phyloP scores from a whole-genome alignment of 2,329 filamentous ascomycete genomes.

The Trichoderma asperellum region DNA sequence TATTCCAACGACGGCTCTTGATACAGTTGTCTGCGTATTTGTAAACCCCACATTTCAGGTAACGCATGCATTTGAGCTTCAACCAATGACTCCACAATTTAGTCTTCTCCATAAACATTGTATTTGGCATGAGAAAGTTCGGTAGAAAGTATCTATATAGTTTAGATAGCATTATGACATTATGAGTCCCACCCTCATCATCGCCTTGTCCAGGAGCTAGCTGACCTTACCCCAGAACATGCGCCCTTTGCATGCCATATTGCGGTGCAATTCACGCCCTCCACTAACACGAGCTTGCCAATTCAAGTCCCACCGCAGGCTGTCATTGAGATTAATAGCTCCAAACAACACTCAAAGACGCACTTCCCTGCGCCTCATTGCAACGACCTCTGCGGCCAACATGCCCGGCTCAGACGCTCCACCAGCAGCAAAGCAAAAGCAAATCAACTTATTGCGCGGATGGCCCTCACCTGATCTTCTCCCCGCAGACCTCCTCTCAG shows the following conservation, averaged over 20 bases:
- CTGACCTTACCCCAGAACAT: background rate
- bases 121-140: background rate
- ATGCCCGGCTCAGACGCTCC: conserved; percentile 26
- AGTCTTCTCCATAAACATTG: background rate
- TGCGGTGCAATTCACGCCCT: background rate
- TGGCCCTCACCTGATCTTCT: conserved; percentile 69
- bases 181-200: background rate
- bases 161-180: background rate
- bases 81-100: background rate
- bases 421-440: conserved; percentile 33
- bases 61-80: background rate
- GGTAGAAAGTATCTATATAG: background rate
- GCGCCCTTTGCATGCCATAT: background rate
- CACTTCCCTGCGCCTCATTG: background rate
- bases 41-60: background rate
- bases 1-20: background rate
- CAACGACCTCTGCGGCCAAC: background rate
- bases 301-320: background rate
- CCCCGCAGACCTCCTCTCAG: conserved; percentile 64
- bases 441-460: conserved; percentile 68
- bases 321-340: background rate
- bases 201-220: background rate
- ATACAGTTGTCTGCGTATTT: background rate
- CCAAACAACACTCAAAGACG: background rate
- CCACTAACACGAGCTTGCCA: background rate